A percentile compares a stretch with the other conserved stretches of the same genome.
Evolutionary conservation across 106 monocot genomes (phyloP).

Genomic region (Dendrobium officinale): DNA sequence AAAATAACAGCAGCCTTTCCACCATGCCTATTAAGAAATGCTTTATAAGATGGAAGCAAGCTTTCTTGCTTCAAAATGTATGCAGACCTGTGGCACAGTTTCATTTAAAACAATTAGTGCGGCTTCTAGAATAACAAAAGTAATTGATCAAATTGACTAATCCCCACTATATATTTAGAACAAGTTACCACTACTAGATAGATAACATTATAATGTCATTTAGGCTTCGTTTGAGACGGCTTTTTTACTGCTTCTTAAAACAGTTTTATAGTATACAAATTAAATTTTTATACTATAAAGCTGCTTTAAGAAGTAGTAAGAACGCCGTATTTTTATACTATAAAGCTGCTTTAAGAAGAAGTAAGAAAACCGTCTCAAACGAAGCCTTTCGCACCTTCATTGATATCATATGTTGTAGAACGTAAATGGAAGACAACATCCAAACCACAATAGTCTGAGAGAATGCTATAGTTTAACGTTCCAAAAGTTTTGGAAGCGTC

Average conservation of each 20-base stretch:
- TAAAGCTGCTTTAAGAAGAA: no score
- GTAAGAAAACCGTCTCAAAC: no score
- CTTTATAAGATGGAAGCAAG: slow-evolving; percentile 71
- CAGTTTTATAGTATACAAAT: no score
- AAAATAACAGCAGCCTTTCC: slow-evolving; percentile 71
- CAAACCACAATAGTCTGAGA: neutral
- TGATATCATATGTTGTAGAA: neutral
- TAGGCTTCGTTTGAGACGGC: no score
- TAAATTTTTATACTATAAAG: no score
- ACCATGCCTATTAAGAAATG: slow-evolving; percentile 95
- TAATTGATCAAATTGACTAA: neutral
- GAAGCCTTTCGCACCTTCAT: neutral
- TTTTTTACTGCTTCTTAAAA: no score
- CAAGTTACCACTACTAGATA: neutral
- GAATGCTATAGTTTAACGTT: neutral
- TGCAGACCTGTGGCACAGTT: slow-evolving; percentile 48
- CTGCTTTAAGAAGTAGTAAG: no score
- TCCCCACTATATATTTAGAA: neutral
- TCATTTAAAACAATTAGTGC: neutral
- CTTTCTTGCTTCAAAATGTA: slow-evolving; percentile 96
- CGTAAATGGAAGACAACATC: neutral
- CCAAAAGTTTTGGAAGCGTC: neutral
- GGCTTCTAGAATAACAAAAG: neutral
- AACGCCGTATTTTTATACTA: no score
- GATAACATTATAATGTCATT: neutral